These are phyloP conservation scores for Tricholoma sp. DNA, from an alignment of 768 basidiomycete genomes.

Conservation along the genomic window DNA sequence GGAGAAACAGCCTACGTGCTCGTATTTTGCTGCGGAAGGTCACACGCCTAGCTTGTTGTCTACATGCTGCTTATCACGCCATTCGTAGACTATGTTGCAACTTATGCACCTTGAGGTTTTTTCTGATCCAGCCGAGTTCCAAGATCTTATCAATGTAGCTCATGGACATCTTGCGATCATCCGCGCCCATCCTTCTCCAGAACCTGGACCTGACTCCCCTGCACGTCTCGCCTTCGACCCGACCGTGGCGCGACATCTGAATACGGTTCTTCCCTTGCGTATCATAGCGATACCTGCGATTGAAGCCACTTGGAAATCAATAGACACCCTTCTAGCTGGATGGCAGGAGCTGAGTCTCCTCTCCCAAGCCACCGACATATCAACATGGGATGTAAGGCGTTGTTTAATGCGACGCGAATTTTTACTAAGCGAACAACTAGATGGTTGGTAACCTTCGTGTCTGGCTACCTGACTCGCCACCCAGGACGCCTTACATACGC, in stretches of 20 bases:
- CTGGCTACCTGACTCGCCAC: conserved; percentile 38
- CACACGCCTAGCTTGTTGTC: conserved; percentile 2
- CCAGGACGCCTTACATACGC: conserved; percentile 52
- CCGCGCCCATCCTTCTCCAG: conserved; percentile 29
- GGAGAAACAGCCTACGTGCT: conserved; percentile 46
- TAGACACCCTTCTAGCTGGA: conserved; percentile 47
- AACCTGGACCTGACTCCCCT: conserved; percentile 38
- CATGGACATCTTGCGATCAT: conserved; percentile 37
- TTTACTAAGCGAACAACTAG: conserved; percentile 16
- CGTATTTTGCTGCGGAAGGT: conserved; percentile 61
- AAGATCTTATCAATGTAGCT: conserved; percentile 33
- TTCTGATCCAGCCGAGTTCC: conserved; percentile 31
- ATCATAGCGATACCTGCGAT: conserved; percentile 46
- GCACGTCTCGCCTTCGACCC: conserved; percentile 61
- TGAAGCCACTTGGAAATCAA: conserved; percentile 45
- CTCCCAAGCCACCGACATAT: conserved; percentile 36
- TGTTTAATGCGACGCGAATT: background rate
- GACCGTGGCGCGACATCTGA: conserved; percentile 58
- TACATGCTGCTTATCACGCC: background rate
- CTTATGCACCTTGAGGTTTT: conserved; percentile 39
- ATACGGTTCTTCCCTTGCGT: conserved; percentile 66
- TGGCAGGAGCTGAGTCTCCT: conserved; percentile 50
- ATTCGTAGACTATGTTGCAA: conserved; percentile 41
- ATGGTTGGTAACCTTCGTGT: conserved; percentile 45
- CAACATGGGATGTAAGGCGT: conserved; percentile 58